A percentile compares a stretch with the other conserved stretches of the same genome.
These are phyloP conservation scores for Curvularia sp. DNA, from an alignment of 2,329 filamentous ascomycete species.

Conservation along the genomic window DNA sequence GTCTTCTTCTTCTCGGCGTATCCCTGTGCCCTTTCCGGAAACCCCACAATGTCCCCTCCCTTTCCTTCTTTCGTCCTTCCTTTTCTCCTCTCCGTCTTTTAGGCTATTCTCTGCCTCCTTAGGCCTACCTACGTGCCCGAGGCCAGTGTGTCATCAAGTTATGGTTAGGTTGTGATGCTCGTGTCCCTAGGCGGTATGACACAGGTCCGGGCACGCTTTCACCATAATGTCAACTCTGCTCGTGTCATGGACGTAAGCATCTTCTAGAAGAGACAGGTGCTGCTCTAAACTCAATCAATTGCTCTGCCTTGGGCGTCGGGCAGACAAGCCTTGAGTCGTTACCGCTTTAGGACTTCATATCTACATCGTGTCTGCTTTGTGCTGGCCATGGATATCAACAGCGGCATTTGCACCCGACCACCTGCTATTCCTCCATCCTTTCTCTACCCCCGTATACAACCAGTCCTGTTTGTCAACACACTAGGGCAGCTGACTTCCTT, in stretches of 20 bases:
- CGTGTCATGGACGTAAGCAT: neutral
- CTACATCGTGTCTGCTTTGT: conserved; percentile 5
- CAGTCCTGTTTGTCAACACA: conserved; percentile 41
- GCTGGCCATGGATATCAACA: conserved; percentile 1
- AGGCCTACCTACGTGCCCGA: neutral
- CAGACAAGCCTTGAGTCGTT: neutral
- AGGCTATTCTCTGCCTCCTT: neutral
- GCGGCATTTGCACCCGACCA: neutral
- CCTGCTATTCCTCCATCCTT: neutral
- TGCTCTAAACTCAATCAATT: neutral
- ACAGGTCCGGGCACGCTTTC: neutral
- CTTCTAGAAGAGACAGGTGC: neutral
- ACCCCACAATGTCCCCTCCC: neutral
- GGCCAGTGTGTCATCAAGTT: neutral
- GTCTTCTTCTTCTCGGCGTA: neutral
- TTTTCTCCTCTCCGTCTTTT: neutral
- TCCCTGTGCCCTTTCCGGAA: neutral
- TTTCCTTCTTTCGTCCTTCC: neutral
- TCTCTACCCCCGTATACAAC: conserved; percentile 33
- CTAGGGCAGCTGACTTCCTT: conserved; percentile 47
- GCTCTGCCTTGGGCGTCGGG: neutral
- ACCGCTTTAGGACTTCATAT: conserved; percentile 6
- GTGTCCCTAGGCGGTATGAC: neutral
- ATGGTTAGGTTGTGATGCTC: neutral
- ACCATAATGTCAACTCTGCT: neutral